Percentiles rank a stretch among this genome's conserved stretches.
Conservation (phyloP, 768 basidiomycete species). For the Agaricus subrufescens region DNA sequence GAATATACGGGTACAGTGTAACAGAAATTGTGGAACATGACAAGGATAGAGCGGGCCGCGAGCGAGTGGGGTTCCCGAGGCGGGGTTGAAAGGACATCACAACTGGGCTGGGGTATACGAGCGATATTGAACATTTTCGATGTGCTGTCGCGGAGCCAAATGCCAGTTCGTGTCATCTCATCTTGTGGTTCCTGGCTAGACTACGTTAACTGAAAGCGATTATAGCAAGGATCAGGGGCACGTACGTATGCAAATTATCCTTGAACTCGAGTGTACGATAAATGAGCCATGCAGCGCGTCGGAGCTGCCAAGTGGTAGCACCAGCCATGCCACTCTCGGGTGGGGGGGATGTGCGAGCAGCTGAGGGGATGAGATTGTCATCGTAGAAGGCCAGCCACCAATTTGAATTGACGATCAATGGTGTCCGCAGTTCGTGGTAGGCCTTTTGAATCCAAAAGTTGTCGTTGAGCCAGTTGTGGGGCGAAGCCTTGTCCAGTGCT, state of each 20-base stretch:
- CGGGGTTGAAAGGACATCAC: conserved; percentile 57
- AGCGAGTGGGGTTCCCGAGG: conserved; percentile 37
- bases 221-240: conserved; percentile 9
- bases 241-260: conserved; percentile 57
- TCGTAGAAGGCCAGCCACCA: conserved; percentile 92
- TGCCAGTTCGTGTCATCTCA: conserved; percentile 64
- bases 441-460: conserved; percentile 87
- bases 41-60: conserved; percentile 52
- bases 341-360: conserved; percentile 17
- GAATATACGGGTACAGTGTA: conserved; percentile 72
- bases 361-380: conserved; percentile 57
- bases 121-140: conserved; percentile 71
- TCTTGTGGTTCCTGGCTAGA: conserved; percentile 64
- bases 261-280: conserved; percentile 73
- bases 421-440: conserved; percentile 84
- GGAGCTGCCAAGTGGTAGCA: conserved; percentile 79
- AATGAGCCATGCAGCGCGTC: conserved; percentile 79
- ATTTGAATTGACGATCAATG: conserved; percentile 86
- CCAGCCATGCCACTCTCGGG: conserved; percentile 20
- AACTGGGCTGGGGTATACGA: conserved; percentile 64
- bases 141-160: conserved; percentile 60
- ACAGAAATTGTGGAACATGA: conserved; percentile 74
- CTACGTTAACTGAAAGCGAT: not conserved
- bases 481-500: conserved; percentile 81
- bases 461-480: conserved; percentile 92